phyloP scores from a whole-genome alignment of 345 rosid species.

The Odontarrhena argentea region DNA sequence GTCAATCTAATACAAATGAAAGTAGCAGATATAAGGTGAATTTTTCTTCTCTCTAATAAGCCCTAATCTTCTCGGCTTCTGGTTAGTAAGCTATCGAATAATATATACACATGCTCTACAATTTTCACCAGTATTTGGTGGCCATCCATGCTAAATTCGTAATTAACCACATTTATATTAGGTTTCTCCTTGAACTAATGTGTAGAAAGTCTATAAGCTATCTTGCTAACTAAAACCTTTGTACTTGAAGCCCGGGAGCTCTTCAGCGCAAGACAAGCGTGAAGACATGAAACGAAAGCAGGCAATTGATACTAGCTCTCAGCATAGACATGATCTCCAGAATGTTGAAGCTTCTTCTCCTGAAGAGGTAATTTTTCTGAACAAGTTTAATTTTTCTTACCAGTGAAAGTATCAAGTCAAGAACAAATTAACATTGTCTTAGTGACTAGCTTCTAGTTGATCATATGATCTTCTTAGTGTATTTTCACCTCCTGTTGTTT shows the following conservation, averaged over 20 bases:
- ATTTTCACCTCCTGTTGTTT: conserved; percentile 20
- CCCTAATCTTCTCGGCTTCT: conserved; percentile 16
- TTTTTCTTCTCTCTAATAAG: conserved; percentile 15
- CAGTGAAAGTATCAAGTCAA: conserved; percentile 12
- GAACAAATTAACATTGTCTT: neutral
- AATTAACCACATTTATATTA: conserved; percentile 19
- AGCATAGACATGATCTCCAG: conserved; percentile 34
- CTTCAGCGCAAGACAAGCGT: conserved; percentile 42
- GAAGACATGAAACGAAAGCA: conserved; percentile 37
- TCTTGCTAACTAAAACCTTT: conserved; percentile 29
- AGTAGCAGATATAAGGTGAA: conserved; percentile 47
- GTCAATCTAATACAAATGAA: conserved; percentile 40
- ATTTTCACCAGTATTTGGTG: conserved; percentile 2
- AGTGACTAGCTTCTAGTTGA: conserved; percentile 12
- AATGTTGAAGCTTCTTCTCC: conserved; percentile 39
- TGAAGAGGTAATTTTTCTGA: conserved; percentile 44
- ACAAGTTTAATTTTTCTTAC: conserved; percentile 3
- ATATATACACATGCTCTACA: conserved; percentile 18
- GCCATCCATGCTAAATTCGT: conserved; percentile 13
- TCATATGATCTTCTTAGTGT: conserved; percentile 20
- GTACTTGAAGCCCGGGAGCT: conserved; percentile 47
- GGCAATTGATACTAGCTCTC: conserved; percentile 37
- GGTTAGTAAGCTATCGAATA: conserved; percentile 4
- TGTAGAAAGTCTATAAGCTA: conserved; percentile 20
- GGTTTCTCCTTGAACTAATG: conserved; percentile 12